Base-by-base conservation (phyloP, 1,139 yeast species). In the Yamadazyma dushanensis region DNA sequence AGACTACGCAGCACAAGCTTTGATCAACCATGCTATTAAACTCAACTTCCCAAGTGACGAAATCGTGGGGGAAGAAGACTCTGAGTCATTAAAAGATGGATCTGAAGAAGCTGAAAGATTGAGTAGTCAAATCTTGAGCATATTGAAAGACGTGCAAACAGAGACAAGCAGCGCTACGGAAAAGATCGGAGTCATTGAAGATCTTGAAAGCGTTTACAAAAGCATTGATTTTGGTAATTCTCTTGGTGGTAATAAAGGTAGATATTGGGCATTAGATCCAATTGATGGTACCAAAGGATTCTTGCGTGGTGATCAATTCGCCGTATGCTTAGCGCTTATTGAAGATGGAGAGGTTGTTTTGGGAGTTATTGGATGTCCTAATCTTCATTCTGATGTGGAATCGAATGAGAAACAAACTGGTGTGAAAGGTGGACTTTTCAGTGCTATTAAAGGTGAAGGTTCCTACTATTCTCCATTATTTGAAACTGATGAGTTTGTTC, bases 251-350 rank as follows among this genome's bases (percentile, higher is more conserved):
- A 50, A 66, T 25, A 67, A 61, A 31, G 96, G 96, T 20, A 71
- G 97, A 45, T 80, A 86, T 59, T 92, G 99, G 99, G 96, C 97
- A 0, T 66, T 92, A 53, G 99, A 92, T 56, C 99, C 99, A 22
- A 90, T 92, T 44, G 99, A 92, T 56, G 99, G 99, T 11, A 92
- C 99, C 15, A 90, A 90, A 57, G 99, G 99, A 0, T 92, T 92
- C 55, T 68, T 92, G 40, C 73, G 99, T 55, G 95, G 96, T 28
- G 97, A 90, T 44, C 99, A 92, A 59, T 92, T 88, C 60, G 97
- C 98, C 3, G 95, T 92, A 2, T 94, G 99, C 56, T 67, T 92
- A 37, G 97, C 96, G 0, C 67, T 92, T 46, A 81, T 92, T 36
- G 94, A 82, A 30, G 83, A 90, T 53, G 95, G 96, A 9, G 68